Evolutionary conservation across 176 grass and related monocot species (phyloP), one percentile per base, ranked within the genome.

Genomic region (Oryza meridionalis): DNA sequence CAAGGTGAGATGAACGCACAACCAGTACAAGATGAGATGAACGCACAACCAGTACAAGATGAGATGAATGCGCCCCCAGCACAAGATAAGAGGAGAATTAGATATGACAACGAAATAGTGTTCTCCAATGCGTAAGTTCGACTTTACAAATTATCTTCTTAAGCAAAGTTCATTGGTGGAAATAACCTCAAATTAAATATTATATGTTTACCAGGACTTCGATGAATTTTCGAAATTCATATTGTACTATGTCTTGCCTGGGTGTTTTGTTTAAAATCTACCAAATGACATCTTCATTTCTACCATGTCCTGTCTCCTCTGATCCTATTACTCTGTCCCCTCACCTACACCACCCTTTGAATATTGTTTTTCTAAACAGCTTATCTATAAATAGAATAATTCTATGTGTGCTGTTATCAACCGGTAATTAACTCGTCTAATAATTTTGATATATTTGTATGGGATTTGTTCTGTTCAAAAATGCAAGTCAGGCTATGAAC

Each of bases 71-170:
- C 51, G 21, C 16, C 21, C 19, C 51, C 51, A 55, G 51, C 19
- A 19, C 68, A 88, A 81, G 16, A 73, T 65, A 40, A 40, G 7
- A 40, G 38, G 38, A 40, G 38, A 40, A 40, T 40, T 40, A 40
- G 38, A 79, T 87, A 81, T 87, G 93, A 99, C 62, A 3, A 44
- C 0, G 5, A 73, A 65, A 55, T 89, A 65, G 91, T 96, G n/a
- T 75, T 90, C 37, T 80, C 89, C 59, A 99, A 99, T 73, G 80
- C 11, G 94, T 97, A 86, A 86, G 91, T 91, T 78, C 67, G 5
- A 49, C 70, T 69, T 72, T 22, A 75, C 19, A 43, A 12, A 66
- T 74, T 62, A 58, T 72, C 68, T 84, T 26, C 46, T 27, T 69
- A 78, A 44, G 8, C 10, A 80, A 66, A 72, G 65, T 67, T 66